A percentile compares a stretch with the other conserved stretches of the same genome.
Evolutionary conservation across 805 yeast species (phyloP).

Genomic region (Sugiyamaella floridensis): DNA sequence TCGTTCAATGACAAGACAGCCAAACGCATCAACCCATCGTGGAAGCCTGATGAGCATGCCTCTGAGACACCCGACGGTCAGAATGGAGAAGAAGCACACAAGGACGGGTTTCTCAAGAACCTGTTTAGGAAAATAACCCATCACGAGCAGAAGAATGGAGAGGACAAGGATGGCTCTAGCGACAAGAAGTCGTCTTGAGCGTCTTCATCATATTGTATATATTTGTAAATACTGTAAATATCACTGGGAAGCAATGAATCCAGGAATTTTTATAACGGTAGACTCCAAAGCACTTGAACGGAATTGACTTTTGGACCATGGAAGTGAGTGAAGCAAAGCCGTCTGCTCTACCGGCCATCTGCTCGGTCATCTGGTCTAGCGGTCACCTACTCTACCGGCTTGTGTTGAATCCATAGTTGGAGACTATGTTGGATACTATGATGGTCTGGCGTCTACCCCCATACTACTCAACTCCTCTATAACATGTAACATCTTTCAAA

Average conservation of each 20-base stretch:
- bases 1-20: slow-evolving; percentile 77
- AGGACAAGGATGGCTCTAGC: too few species aligned
- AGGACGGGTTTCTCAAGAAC: slow-evolving; percentile 29
- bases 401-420: too few species aligned
- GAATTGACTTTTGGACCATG: neutral
- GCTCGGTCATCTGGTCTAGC: too few species aligned
- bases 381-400: too few species aligned
- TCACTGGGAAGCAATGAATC: neutral
- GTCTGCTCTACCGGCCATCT: too few species aligned
- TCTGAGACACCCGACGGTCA: neutral
- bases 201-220: too few species aligned
- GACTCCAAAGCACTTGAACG: slow-evolving; percentile 9
- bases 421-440: too few species aligned
- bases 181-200: too few species aligned
- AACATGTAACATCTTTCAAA: too few species aligned
- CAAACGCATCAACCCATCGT: slow-evolving; percentile 42
- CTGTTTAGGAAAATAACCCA: slow-evolving; percentile 29
- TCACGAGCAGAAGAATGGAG: slow-evolving; percentile 13
- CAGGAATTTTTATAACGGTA: too few species aligned
- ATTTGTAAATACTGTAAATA: slow-evolving; percentile 5
- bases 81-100: slow-evolving; percentile 4
- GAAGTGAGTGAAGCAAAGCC: neutral
- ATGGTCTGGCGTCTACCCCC: too few species aligned
- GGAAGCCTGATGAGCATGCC: slow-evolving; percentile 2
- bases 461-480: too few species aligned